Evolutionary conservation across 2,329 filamentous ascomycete genomes (phyloP).

Genomic region (Passalora sequoiae): DNA sequence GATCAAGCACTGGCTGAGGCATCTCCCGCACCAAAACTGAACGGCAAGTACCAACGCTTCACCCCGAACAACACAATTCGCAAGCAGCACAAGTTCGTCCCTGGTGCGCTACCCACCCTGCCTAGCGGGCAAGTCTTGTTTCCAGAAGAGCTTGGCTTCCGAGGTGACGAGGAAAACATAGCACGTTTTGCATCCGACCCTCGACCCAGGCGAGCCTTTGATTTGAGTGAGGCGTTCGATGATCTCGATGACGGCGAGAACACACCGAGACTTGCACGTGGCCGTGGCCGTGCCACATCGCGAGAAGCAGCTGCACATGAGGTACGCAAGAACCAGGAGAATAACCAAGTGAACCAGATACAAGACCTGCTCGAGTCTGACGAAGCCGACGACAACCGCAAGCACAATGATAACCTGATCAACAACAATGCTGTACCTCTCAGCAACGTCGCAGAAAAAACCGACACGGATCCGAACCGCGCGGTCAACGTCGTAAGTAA

Average conservation of each 20-base stretch:
- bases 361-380: constrained; percentile 2
- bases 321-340: constrained; percentile 21
- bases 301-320: constrained; percentile 23
- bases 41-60: constrained; percentile 34
- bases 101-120: constrained; percentile 35
- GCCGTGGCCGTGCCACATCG: constrained; percentile 14
- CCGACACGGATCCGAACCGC: too few relatives aligned
- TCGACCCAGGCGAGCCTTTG: constrained; percentile 13
- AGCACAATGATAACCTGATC: too few relatives aligned
- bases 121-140: constrained; percentile 38
- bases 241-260: constrained; percentile 20
- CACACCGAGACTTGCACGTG: constrained; percentile 19
- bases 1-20: constrained; percentile 44
- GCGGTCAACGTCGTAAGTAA: background rate
- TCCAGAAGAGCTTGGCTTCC: constrained; percentile 22
- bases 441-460: background rate
- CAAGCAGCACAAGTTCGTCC: constrained; percentile 32
- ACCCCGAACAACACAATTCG: constrained; percentile 29
- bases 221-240: constrained; percentile 22
- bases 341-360: constrained; percentile 13
- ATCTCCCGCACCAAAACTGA: constrained; percentile 36
- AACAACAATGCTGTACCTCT: background rate
- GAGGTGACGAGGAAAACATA: constrained; percentile 8
- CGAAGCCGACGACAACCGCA: background rate
- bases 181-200: constrained; percentile 3